These are phyloP conservation scores for Monoraphidium neglectum DNA, from an alignment of 139 green algal species.

Conservation along the genomic window DNA sequence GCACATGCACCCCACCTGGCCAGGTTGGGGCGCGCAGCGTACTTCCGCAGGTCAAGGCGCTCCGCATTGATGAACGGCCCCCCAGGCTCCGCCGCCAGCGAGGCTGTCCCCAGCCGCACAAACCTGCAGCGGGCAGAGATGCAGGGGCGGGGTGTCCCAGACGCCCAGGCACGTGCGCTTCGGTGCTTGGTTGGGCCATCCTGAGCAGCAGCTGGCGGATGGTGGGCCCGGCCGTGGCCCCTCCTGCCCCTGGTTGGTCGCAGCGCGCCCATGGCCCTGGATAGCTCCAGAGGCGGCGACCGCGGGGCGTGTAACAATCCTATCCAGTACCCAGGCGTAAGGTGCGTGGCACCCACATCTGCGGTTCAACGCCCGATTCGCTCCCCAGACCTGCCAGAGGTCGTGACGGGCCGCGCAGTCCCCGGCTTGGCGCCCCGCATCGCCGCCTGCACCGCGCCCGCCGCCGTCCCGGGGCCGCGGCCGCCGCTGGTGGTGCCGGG, in stretches of 20 bases:
- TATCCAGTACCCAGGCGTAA: no score
- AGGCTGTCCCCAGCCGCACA: constrained; percentile 77
- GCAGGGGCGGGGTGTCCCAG: background rate
- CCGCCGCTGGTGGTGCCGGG: constrained; percentile 33
- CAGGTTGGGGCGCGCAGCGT: constrained; percentile 60
- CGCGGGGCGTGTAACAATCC: no score
- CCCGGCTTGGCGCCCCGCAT: constrained; percentile 44
- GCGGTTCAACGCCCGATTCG: background rate
- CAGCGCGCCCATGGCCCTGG: no score
- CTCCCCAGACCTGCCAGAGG: constrained; percentile 57
- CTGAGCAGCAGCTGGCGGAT: no score
- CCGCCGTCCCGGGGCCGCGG: no score
- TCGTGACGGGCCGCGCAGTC: constrained; percentile 68
- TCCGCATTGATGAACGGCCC: constrained; percentile 81
- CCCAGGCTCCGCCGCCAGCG: constrained; percentile 53
- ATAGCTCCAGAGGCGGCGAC: no score
- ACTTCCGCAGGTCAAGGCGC: constrained; percentile 77
- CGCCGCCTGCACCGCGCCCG: constrained; percentile 37
- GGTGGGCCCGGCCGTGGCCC: no score
- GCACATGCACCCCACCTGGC: no score
- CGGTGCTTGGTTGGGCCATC: no score
- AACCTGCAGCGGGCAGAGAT: constrained; percentile 49
- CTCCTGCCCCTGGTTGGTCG: no score
- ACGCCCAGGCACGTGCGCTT: no score
- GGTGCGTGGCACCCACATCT: no score